Evolutionary conservation across 192 early-diverging fungal genomes (phyloP), one percentile per base, ranked within the genome.

Genomic region (Lunasporangiospora selenospora): DNA sequence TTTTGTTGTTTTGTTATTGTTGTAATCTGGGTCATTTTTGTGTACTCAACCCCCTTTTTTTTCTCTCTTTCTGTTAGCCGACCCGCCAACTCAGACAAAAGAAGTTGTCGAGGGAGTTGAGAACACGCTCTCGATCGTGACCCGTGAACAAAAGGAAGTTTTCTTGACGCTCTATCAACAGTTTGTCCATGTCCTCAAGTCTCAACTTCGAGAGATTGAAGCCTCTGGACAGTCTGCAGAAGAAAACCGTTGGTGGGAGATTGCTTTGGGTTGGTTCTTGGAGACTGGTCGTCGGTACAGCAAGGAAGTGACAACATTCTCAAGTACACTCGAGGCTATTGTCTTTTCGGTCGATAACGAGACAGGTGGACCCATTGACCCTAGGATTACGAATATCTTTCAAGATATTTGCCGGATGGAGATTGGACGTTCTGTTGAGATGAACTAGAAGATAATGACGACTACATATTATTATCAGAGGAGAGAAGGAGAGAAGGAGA

Each of bases 141-240:
- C 80, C 47, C 83, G 84, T 34, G 95, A 98, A 55, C 89, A 93
- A 57, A 92, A 87, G 63, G 91, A 95, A 61, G 87, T 89, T 18
- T 89, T 94, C 47, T 81, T 95, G 57, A 70, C 77, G 6, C 73
- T 90, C 3, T 85, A 92, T 59, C 84, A 89, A 79, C 81, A 87
- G 57, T 87, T 90, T 77, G 81, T 76, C 2, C 62, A 64, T 11
- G 62, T 85, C 33, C 62, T 90, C 11, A 62, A 79, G 32, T 59
- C 77, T 3, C 77, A 81, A 47, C 34, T 82, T 10, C 40, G 40
- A 16, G 58, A 56, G 24, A 63, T 73, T 6, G 69, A 73, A 31
- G 23, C 47, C 15, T 51, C 55, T 3, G 61, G 55, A 13, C 31
- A 58, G 39, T 41, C 19, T 26, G 16, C 53, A 31, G 69, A 73